Conservation (phyloP, 306 rosid genomes). For the Hippophae gyantsensis region DNA sequence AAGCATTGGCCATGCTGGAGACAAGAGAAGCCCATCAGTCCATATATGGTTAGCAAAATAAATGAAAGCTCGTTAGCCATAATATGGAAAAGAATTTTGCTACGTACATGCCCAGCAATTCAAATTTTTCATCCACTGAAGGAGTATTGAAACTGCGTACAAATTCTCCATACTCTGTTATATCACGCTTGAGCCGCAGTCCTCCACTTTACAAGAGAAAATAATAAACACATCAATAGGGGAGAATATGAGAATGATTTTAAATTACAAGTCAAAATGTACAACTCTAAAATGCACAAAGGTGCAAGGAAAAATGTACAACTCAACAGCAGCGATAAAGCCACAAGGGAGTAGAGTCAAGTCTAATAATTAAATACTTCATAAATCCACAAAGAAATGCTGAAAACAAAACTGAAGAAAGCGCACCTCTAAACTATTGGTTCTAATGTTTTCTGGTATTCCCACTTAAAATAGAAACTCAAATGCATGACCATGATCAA, state of each 20-base stretch:
- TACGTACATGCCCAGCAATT: constrained; percentile 93
- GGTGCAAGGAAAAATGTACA: neutral
- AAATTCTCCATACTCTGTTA: constrained; percentile 95
- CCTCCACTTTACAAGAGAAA: constrained; percentile 60
- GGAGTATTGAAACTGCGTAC: constrained; percentile 89
- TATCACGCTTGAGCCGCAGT: constrained; percentile 95
- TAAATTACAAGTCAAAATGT: neutral
- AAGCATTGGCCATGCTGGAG: constrained; percentile 92
- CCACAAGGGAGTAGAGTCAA: too few species aligned
- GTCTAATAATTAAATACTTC: too few species aligned
- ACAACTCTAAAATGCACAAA: too few species aligned
- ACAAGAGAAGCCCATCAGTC: constrained; percentile 19
- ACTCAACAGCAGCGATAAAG: neutral
- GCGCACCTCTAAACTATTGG: too few species aligned
- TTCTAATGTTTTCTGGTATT: too few species aligned
- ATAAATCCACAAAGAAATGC: too few species aligned
- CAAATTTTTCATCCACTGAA: constrained; percentile 85
- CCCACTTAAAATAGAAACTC: too few species aligned
- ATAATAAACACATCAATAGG: constrained; percentile 11
- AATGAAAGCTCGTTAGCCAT: neutral
- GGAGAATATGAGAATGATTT: neutral
- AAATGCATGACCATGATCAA: too few species aligned
- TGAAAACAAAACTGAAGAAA: too few species aligned
- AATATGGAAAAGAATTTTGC: neutral
- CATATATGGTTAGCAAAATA: constrained; percentile 1